phyloP scores from a whole-genome alignment of 2,329 filamentous ascomycete species.

The Penicillium fuscoglaucum region DNA sequence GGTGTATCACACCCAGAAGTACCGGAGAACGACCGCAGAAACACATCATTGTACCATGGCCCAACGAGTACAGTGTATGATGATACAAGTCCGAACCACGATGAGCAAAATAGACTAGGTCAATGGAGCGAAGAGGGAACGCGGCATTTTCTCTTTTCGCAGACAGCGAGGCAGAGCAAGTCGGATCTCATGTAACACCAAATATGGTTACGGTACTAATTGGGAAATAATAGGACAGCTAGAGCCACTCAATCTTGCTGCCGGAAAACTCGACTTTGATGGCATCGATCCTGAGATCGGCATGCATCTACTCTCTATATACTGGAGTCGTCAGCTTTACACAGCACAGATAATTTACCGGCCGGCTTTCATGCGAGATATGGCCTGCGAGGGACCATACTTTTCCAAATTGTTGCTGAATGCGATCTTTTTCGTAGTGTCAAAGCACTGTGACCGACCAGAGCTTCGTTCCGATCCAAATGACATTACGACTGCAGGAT shows the following conservation, averaged over 20 bases:
- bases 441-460: slow-evolving; percentile 50
- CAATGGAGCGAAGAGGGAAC: slow-evolving; percentile 20
- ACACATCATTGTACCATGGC: slow-evolving; percentile 24
- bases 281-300: slow-evolving; percentile 55
- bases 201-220: not conserved
- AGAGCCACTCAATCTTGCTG: slow-evolving; percentile 50
- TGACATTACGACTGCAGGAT: slow-evolving; percentile 52
- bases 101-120: slow-evolving; percentile 4
- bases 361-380: slow-evolving; percentile 54
- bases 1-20: slow-evolving; percentile 21
- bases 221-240: slow-evolving; percentile 45
- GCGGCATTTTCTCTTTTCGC: slow-evolving; percentile 25
- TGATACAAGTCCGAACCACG: slow-evolving; percentile 17
- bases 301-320: slow-evolving; percentile 53
- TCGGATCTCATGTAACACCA: slow-evolving; percentile 2
- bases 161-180: slow-evolving; percentile 28
- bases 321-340: slow-evolving; percentile 57
- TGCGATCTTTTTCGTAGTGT: slow-evolving; percentile 51
- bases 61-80: slow-evolving; percentile 29
- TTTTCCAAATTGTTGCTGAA: slow-evolving; percentile 56
- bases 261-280: slow-evolving; percentile 56
- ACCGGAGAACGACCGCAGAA: slow-evolving; percentile 20
- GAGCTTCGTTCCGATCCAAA: slow-evolving; percentile 50
- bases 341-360: slow-evolving; percentile 53
- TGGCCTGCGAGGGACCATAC: slow-evolving; percentile 52